Evolutionary conservation across 768 basidiomycete genomes (phyloP), one percentile per base, ranked within the genome.

Genomic region (Auricularia sp.): DNA sequence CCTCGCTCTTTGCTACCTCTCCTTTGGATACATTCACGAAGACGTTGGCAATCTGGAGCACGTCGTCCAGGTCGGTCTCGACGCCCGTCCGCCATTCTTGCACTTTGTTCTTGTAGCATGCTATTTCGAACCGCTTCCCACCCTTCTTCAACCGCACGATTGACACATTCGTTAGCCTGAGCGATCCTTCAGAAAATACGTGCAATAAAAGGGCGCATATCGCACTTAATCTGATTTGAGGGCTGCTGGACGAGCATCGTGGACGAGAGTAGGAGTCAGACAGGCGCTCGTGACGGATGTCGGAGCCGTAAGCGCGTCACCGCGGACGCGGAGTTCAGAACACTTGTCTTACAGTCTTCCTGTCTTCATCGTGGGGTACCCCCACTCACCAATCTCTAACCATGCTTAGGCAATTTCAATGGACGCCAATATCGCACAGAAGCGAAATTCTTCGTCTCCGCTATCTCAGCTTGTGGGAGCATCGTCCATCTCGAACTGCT

Each of bases 91-190:
- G 80, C 85, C 88, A 99, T 74, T 97, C 95, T 70, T 95, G 92
- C 34, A 99, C 97, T 77, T 98, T 98, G 77, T 99, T 99, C 81
- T 98, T 96, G 80, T 98, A 99, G 76, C 94, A 97, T 43, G 97
- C 96, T 70, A 99, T 90, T 96, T 99, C 97, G 73, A 97, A 98
- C 61, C 97, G 87, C 77, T 98, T 98, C 51, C 97, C 97, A 58
- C 90, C 93, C 74, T 98, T 98, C 81, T 94, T 97, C 61, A 97
- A 80, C 58, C 94, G 86, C 42, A 99, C 97, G 74, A 98, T 84
- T 44, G 93, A 93, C 65, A 98, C 96, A 72, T 99, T 99, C 6
- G 97, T 99, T 53, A 99, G 80, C 75, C 95, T 98, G 75, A 51
- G 62, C 61, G 60, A 59, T 70, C 62, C 61, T 47, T 44, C 44